Base-by-base conservation (phyloP, 768 basidiomycete genomes). In the Thelephora ganbajun region DNA sequence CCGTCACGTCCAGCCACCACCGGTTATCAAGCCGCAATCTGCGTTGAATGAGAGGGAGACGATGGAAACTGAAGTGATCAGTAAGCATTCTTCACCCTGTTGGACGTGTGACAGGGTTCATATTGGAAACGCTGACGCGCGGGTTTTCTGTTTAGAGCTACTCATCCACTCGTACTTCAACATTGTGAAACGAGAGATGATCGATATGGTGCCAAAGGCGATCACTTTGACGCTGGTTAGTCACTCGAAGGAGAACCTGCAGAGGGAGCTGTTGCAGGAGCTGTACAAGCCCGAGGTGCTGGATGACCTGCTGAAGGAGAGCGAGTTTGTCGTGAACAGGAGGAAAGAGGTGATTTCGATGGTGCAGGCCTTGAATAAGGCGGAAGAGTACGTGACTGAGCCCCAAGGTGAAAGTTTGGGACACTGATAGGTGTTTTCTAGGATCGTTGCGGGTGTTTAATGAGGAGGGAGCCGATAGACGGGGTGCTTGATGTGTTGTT, bases 31-130 rank as follows among this genome's bases (percentile, higher is more conserved):
- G 50, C 94, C 96, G 2, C 89, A 94, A 56, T 79, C 81, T 11
- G 87, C 89, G 11, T 67, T 98, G 56, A 96, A 74, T 60, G 96
- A 99, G 54, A 74, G 96, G 46, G 96, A 99, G 70, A 82, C 83
- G 26, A 87, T 98, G 83, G 96, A 99, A 66, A 98, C 94, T 0
- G 96, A 99, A 59, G 92, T 99, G 53, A 98, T 98, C 80, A 99
- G 92, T 94, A 56, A 63, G 89, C 77, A 13, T 3, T n/a, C 1
- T 43, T n/a, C 14, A 20, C 48, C 12, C 19, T 46, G 11, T 39
- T 13, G 45, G 33, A 30, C 26, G 9, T 4, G 26, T 4, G 9
- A 30, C 26, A 9, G 26, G 9, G 26, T 30, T 30, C n/a, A 36
- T 6, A 7, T 7, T n/a, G 14, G n/a, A 16, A 12, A 16, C 3